Base-by-base conservation (phyloP, 441 rosid genomes). In the Syzygium syzygioides region DNA sequence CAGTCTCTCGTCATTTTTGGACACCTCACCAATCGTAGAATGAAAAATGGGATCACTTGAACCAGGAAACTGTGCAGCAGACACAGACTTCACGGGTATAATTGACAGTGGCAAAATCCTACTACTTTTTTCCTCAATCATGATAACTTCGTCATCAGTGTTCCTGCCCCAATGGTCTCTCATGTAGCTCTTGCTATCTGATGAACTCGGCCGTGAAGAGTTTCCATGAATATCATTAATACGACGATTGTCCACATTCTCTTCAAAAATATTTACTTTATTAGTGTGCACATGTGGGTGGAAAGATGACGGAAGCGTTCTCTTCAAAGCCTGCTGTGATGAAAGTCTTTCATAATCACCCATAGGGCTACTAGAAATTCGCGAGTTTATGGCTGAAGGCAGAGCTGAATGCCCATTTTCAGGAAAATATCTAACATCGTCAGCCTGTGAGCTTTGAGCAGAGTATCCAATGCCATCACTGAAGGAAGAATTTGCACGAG, bases 21-120 rank as follows among this genome's bases (percentile, higher is more conserved):
- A 45, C 88, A 87, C 92, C 89, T 95, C 98, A 85, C 93, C 94
- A 45, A 88, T 66, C 54, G 92, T 92, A 88, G 92, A 76, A 89
- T 92, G 96, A 88, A 90, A 92, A 76, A 88, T 30, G 87, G 91
- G 88, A 86, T 94, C 97, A 88, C 92, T 92, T 90, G 94, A 71
- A 90, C 94, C 94, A 91, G 92, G 90, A 92, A 89, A 93, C 64
- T 91, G 94, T 17, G 89, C 53, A 62, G 92, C 76, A 89, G 93
- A 87, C 62, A 86, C 87, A 87, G 96, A 87, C 91, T 92, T 93
- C 88, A 92, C 96, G 88, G 90, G 96, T 89, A 88, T 89, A 90
- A 95, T 85, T 87, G 97, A 94, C 83, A 96, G 91, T 89, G 99
- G 97, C 87, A 96, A 92, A 60, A 92, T 91, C 95, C 98, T 94